Evolutionary conservation across 2,329 filamentous ascomycete genomes (phyloP), one percentile per base, ranked within the genome.

Genomic region (Fusarium tupiense): DNA sequence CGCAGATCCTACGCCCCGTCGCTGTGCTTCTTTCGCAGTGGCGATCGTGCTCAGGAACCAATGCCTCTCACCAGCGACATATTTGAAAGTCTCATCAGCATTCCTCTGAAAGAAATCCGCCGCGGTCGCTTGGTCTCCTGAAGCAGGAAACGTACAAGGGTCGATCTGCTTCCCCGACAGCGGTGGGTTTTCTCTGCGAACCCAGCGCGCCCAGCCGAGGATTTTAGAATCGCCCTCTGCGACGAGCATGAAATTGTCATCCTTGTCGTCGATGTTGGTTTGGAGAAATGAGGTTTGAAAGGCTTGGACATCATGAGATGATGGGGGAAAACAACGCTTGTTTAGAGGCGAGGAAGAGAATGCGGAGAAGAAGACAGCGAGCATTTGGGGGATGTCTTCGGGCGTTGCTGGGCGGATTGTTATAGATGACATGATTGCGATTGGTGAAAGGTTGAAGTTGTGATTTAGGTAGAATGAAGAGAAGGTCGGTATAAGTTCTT

Each of bases 21-120:
- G 70, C 67, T 84, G 81, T 29, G 64, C 76, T 5, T 76, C 74
- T n/a, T 77, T 78, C 20, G 76, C 72, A 6, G 84, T 81, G 4
- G 79, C 77, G 13, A 83, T 72, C 16, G 77, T 79, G 33, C 80
- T 80, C 19, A 85, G 64, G 59, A 81, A 83, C 79, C 84, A 83
- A 53, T 77, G 72, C 11, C 64, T 70, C 2, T 73, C 74, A 7
- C 68, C 75, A 13, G 69, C 76, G 67, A 83, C 77, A 44, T 81
- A 52, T 17, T 75, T 64, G 12, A 41, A 47, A 24, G 72, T 69
- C 5, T 71, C 78, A 40, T 78, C 74, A 44, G 64, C 65, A 29
- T 80, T 81, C 10, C 70, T 71, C 61, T 80, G 79, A 59, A 87
- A 87, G 79, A 88, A 88, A 12, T 76, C 56, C 16, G 80, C 77